Conservation (phyloP, 805 yeast genomes). For the Wickerhamomyces strasburgensis region DNA sequence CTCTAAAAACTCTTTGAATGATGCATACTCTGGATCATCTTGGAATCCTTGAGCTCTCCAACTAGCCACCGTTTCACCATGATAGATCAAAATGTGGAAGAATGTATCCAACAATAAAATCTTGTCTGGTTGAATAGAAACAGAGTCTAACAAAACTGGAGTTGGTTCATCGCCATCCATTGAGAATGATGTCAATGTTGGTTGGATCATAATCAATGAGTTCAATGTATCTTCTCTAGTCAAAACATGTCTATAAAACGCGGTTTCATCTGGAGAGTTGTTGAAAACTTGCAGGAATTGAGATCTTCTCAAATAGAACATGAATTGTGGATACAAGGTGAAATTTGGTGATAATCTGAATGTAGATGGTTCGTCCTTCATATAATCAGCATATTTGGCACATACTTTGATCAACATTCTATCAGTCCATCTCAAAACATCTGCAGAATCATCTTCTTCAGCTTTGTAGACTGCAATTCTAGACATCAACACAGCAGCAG, state of each 20-base stretch:
- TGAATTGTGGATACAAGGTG: conserved; percentile 89
- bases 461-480: conserved; percentile 84
- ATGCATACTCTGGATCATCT: conserved; percentile 83
- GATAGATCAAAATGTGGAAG: conserved; percentile 93
- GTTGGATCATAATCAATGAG: conserved; percentile 95
- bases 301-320: conserved; percentile 92
- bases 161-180: conserved; percentile 56
- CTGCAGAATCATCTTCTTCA: conserved; percentile 83
- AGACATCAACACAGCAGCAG: conserved; percentile 92
- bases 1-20: conserved; percentile 79
- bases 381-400: conserved; percentile 89
- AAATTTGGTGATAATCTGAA: conserved; percentile 82
- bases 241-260: conserved; percentile 90
- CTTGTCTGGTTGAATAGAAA: conserved; percentile 83
- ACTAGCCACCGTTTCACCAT: conserved; percentile 89
- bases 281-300: conserved; percentile 95
- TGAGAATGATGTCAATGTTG: conserved; percentile 82
- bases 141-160: conserved; percentile 90
- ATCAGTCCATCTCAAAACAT: conserved; percentile 92
- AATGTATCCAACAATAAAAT: conserved; percentile 90
- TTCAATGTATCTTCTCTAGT: conserved; percentile 89
- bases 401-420: conserved; percentile 85
- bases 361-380: conserved; percentile 77
- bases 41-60: conserved; percentile 97
- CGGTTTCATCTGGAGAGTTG: conserved; percentile 98